Base-by-base conservation (phyloP, 1,284 basidiomycete species). In the Hemileia vastatrix region DNA sequence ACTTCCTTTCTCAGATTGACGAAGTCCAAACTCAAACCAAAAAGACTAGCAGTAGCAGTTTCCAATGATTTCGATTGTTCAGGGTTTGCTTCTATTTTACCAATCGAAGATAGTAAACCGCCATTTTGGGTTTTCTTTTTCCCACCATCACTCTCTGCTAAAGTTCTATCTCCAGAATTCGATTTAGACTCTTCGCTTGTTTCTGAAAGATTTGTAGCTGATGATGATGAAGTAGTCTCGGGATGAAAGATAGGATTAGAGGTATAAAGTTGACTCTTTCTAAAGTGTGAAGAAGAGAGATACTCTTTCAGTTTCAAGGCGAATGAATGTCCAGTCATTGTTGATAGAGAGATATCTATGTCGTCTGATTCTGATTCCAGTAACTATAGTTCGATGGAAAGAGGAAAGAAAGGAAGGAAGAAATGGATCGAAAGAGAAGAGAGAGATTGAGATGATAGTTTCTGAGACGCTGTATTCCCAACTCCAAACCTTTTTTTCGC, bases 31-130 rank as follows among this genome's bases (percentile, higher is more conserved):
- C 91, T 89, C 53, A 89, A 78, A 1, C 84, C 92, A 54, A 91
- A 80, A 24, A 98, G 79, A 31, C 82, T 83, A 36, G 91, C 87
- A 19, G 86, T 87, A 0, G 92, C 94, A 0, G 94, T 97, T 77
- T 97, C 94, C 43, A 98, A 81, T 77, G 97, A 95, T 76, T 98
- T 98, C 61, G 90, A 94, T 78, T 97, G 94, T 52, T 94, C 90
- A 0, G 94, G 94, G 72, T 98, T 98, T 66, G 86, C 86, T 56
- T 88, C 90, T 63, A 98, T 91, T 72, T 86, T 90, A 24, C 86
- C 80, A 11, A 82, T 78, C 43, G 70, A 68, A 24, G 70, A 69
- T 65, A 67, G n/a, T 50, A n/a, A 11, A 15, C n/a, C 13, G n/a
- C 23, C 23, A n/a, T 13, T n/a, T 32, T 50, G 9, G 23, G 23